These are phyloP conservation scores for Pseudophaeomoniella oleicola DNA, from an alignment of 2,329 filamentous ascomycete genomes.

Conservation along the genomic window DNA sequence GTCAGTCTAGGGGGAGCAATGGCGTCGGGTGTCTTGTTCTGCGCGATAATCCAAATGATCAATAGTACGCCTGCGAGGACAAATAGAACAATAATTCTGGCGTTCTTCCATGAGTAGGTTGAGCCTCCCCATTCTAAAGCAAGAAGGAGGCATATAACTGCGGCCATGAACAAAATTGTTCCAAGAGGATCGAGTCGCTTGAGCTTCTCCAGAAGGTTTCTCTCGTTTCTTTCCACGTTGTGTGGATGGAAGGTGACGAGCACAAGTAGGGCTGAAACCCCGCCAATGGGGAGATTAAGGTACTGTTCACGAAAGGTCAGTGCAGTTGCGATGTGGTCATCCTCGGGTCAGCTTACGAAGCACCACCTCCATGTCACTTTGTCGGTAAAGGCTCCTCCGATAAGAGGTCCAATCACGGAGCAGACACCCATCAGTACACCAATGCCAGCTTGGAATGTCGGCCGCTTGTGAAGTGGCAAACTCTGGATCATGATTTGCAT, in stretches of 20 bases:
- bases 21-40: conserved; percentile 13
- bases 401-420: conserved; percentile 24
- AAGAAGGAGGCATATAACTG: conserved; percentile 8
- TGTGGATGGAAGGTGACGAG: not conserved
- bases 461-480: conserved; percentile 18
- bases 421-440: conserved; percentile 19
- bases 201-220: conserved; percentile 11
- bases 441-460: conserved; percentile 18
- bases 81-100: conserved; percentile 31
- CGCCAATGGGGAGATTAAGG: conserved; percentile 27
- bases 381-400: conserved; percentile 26
- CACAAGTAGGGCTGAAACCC: conserved; percentile 21
- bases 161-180: conserved; percentile 26
- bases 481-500: conserved; percentile 23
- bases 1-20: conserved; percentile 15
- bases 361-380: conserved; percentile 18
- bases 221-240: conserved; percentile 1
- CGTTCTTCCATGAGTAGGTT: conserved; percentile 32
- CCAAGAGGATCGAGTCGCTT: conserved; percentile 31
- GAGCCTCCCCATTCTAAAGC: conserved; percentile 34
- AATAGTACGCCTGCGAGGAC: conserved; percentile 30
- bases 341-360: conserved; percentile 10
- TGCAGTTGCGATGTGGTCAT: too few species aligned
- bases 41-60: conserved; percentile 30
- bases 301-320: conserved; percentile 18